phyloP scores from a whole-genome alignment of 2,329 filamentous ascomycete genomes.

The Neobulgaria alba region DNA sequence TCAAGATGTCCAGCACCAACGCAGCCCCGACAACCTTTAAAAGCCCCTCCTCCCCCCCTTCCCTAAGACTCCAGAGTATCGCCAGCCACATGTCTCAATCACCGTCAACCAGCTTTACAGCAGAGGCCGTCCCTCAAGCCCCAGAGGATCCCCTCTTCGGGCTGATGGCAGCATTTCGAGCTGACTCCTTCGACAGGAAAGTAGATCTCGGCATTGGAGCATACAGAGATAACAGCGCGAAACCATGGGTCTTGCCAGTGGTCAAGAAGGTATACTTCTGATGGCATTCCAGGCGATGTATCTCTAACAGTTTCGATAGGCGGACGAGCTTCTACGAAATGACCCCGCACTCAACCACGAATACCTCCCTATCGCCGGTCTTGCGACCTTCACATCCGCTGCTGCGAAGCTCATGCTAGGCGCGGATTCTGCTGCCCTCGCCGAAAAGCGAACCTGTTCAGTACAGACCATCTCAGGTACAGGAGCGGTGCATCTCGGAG shows the following conservation, averaged over 20 bases:
- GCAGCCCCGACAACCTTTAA: constrained; percentile 2
- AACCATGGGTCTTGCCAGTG: constrained; percentile 94
- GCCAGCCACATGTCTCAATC: constrained; percentile 57
- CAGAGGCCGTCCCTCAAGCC: constrained; percentile 74
- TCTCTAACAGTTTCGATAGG: too few species aligned
- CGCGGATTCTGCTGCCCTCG: constrained; percentile 66
- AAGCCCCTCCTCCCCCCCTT: constrained; percentile 31
- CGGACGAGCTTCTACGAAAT: constrained; percentile 78
- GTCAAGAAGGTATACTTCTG: constrained; percentile 85
- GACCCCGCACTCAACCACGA: constrained; percentile 94
- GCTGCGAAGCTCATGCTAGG: constrained; percentile 88
- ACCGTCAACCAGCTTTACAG: constrained; percentile 58
- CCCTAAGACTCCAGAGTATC: constrained; percentile 50
- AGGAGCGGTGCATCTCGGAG: constrained; percentile 87
- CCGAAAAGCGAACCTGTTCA: constrained; percentile 71
- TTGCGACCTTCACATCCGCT: constrained; percentile 76
- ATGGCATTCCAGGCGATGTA: too few species aligned
- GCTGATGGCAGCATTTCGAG: constrained; percentile 78
- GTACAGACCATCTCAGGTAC: constrained; percentile 96
- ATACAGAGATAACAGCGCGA: constrained; percentile 89
- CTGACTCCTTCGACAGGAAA: constrained; percentile 70
- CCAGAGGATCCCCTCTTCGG: constrained; percentile 95
- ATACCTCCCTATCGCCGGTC: constrained; percentile 92
- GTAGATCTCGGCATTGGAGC: constrained; percentile 89
- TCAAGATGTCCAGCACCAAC: neutral